Conservation (phyloP, 305 asterid species). For the Fraxinus ornus region DNA sequence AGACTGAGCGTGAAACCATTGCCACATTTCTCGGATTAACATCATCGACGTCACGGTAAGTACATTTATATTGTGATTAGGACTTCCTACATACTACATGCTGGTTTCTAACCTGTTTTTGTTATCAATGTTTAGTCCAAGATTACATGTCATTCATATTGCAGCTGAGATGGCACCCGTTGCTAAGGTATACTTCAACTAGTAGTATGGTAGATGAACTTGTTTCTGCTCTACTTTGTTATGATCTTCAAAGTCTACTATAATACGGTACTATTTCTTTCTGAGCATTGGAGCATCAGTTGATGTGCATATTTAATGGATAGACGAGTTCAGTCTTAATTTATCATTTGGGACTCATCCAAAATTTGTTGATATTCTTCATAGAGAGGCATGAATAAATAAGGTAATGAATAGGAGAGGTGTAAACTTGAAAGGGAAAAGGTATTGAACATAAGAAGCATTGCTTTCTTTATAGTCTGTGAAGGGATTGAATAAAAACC, state of each 20-base stretch:
- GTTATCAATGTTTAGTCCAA: slow-evolving; percentile 51
- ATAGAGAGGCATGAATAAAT: not conserved
- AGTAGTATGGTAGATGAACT: not conserved
- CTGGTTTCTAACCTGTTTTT: slow-evolving; percentile 31
- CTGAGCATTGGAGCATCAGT: not conserved
- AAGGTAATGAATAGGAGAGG: not conserved
- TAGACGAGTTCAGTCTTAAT: not conserved
- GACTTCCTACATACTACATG: slow-evolving; percentile 3
- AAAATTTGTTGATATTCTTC: not conserved
- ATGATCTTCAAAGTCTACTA: not conserved
- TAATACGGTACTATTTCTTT: not conserved
- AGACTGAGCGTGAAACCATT: slow-evolving; percentile 66
- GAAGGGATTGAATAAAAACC: not conserved
- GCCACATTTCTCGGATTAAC: slow-evolving; percentile 53
- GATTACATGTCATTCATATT: slow-evolving; percentile 84
- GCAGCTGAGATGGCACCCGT: slow-evolving; percentile 99
- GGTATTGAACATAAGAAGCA: not conserved
- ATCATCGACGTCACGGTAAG: slow-evolving; percentile 57
- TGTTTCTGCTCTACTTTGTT: slow-evolving; percentile 8
- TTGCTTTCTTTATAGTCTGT: not conserved
- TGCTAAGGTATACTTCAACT: slow-evolving; percentile 74
- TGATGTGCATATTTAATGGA: not conserved
- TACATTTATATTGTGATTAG: slow-evolving; percentile 4
- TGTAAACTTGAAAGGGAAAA: not conserved
- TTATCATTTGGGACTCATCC: not conserved